Evolutionary conservation across 1,284 basidiomycete species (phyloP).

Genomic region (Fomitopsis schrenkii): DNA sequence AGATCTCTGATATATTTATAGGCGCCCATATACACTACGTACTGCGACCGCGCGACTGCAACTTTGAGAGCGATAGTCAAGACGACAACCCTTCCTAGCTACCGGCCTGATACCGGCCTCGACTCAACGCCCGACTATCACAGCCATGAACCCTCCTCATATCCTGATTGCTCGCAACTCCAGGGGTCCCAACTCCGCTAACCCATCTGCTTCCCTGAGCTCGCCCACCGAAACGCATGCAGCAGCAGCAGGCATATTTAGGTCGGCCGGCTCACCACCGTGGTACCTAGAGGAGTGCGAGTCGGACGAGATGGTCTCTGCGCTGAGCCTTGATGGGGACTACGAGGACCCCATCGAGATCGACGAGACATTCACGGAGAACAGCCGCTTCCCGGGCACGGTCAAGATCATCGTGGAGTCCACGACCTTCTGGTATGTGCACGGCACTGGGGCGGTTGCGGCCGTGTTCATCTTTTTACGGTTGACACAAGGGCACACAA

Average conservation of each 20-base stretch:
- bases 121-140: not conserved
- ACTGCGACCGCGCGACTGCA: not conserved
- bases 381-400: conserved; percentile 65
- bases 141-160: conserved; percentile 69
- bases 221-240: conserved; percentile 83
- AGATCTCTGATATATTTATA: not conserved
- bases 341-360: conserved; percentile 67
- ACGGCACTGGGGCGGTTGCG: not conserved
- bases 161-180: conserved; percentile 83
- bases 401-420: conserved; percentile 83
- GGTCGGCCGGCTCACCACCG: conserved; percentile 72
- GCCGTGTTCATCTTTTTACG: not conserved
- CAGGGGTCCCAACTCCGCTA: conserved; percentile 51
- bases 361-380: conserved; percentile 66
- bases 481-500: conserved; percentile 65
- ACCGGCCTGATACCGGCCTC: not conserved
- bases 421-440: conserved; percentile 75
- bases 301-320: conserved; percentile 62
- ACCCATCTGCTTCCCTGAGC: conserved; percentile 72
- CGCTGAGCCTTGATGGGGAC: conserved; percentile 59
- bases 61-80: not conserved
- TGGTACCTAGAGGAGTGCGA: conserved; percentile 71
- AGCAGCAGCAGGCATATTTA: conserved; percentile 76
- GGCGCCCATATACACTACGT: not conserved
- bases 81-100: too few species aligned